Percentiles rank a stretch among this genome's conserved stretches.
Conservation (phyloP, 2,329 filamentous ascomycete genomes). For the Aspergillus tanneri region DNA sequence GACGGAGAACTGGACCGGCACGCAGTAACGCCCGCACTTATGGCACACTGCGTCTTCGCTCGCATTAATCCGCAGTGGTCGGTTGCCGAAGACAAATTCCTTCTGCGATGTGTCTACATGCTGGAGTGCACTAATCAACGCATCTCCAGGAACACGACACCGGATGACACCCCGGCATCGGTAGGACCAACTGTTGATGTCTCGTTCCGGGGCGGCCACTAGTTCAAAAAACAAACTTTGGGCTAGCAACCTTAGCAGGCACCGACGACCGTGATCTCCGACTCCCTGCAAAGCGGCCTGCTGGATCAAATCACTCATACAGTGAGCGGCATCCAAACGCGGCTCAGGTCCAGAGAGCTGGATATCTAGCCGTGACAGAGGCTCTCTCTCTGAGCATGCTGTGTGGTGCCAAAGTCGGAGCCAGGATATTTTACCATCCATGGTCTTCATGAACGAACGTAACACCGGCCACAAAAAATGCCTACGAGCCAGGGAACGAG, state of each 20-base stretch:
- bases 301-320: constrained; percentile 2
- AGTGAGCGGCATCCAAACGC: not conserved
- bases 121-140: not conserved
- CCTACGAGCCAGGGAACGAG: not conserved
- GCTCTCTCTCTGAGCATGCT: not conserved
- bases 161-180: constrained; percentile 1
- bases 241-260: constrained; percentile 1
- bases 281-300: not conserved
- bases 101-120: not conserved
- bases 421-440: not conserved
- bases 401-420: not conserved
- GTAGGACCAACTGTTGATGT: not conserved
- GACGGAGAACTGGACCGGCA: not conserved
- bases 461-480: constrained; percentile 3
- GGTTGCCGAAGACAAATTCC: not conserved
- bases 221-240: constrained; percentile 6
- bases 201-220: not conserved
- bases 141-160: constrained; percentile 2
- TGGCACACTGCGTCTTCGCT: not conserved
- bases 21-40: constrained; percentile 2
- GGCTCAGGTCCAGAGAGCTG: not conserved
- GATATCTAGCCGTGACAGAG: not conserved
- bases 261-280: not conserved
- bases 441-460: not conserved
- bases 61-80: not conserved